These are phyloP conservation scores for Pseudogymnoascus verrucosus DNA, from an alignment of 2,329 filamentous ascomycete genomes.

Conservation along the genomic window DNA sequence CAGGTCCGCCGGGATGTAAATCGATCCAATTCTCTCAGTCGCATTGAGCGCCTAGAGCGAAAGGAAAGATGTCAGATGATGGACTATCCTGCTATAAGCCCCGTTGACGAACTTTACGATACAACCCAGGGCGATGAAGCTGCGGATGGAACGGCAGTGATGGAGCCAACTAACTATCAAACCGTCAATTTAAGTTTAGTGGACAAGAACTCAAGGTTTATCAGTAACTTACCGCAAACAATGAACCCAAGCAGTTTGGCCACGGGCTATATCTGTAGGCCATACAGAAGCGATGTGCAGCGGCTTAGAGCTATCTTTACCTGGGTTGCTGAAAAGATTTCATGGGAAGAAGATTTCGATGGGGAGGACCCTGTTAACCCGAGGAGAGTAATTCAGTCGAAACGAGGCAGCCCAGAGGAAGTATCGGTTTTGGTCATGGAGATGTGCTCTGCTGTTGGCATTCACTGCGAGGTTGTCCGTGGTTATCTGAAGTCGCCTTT, in stretches of 20 bases:
- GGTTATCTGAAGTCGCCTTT: slow-evolving; percentile 89
- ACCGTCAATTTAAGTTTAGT: slow-evolving; percentile 75
- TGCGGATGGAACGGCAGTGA: slow-evolving; percentile 74
- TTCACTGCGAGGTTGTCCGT: slow-evolving; percentile 78
- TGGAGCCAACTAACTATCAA: slow-evolving; percentile 72
- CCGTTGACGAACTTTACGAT: slow-evolving; percentile 81
- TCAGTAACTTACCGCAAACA: slow-evolving; percentile 72
- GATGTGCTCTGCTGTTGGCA: slow-evolving; percentile 85
- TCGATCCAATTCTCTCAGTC: slow-evolving; percentile 84
- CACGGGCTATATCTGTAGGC: slow-evolving; percentile 86
- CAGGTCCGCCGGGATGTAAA: slow-evolving; percentile 94
- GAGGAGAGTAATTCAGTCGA: slow-evolving; percentile 72
- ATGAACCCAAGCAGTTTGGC: slow-evolving; percentile 76
- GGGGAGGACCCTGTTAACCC: slow-evolving; percentile 64
- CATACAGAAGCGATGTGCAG: slow-evolving; percentile 90
- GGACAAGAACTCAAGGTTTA: slow-evolving; percentile 91
- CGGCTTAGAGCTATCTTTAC: slow-evolving; percentile 90
- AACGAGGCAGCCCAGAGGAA: slow-evolving; percentile 79
- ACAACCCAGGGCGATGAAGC: slow-evolving; percentile 85
- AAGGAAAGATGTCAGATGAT: slow-evolving; percentile 90
- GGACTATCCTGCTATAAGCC: slow-evolving; percentile 79
- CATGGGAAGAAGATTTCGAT: slow-evolving; percentile 92
- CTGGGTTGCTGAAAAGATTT: slow-evolving; percentile 91
- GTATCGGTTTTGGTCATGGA: slow-evolving; percentile 82
- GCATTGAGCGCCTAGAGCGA: slow-evolving; percentile 76